Evolutionary conservation across 306 rosid species (phyloP), one percentile per base, ranked within the genome.

Genomic region (Abrus pulchellus): DNA sequence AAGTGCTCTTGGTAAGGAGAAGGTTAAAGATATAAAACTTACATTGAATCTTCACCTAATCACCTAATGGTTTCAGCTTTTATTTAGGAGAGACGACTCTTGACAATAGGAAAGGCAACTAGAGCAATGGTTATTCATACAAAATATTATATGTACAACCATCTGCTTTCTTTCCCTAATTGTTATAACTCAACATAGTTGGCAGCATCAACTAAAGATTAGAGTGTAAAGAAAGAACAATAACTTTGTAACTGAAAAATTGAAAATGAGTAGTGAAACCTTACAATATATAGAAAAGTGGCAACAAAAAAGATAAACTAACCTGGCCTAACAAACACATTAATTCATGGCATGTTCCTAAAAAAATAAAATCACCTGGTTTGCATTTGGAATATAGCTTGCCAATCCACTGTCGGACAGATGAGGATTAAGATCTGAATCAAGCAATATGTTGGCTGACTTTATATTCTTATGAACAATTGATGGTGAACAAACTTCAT

Each of bases 401-500:
- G 86, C 83, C 72, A 96, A 77, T 78, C 99, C 97, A 77, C 83
- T 83, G 86, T 93, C 99, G 3, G 98, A 93, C 68, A 96, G 90
- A 83, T 96, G 99, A 50, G 99, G 99, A 82, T 96, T 93, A 48
- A 96, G 82, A 80, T 96, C 99, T 20, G 82, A 78, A 88, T 92
- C 99, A 77, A 96, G 89, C 57, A 93, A 85, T 84, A 96, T 93
- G 85, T 96, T 96, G 80, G 93, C 86, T 45, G 99, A 88, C 86
- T 93, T 93, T 10, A 96, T 91, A 79, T 93, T 88, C 84, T 90
- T 93, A 81, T 96, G 99, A 73, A 96, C 88, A 81, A 96, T 80
- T 43, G 99, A 90, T 54, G 99, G 99, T n/a, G 97, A 90, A 88
- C 98, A 93, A 80, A 89, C 97, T 89, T 96, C 99, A 72, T 96